Evolutionary conservation across 2,329 filamentous ascomycete genomes (phyloP), one percentile per base, ranked within the genome.

Genomic region (Atkinsonella hypoxylon): DNA sequence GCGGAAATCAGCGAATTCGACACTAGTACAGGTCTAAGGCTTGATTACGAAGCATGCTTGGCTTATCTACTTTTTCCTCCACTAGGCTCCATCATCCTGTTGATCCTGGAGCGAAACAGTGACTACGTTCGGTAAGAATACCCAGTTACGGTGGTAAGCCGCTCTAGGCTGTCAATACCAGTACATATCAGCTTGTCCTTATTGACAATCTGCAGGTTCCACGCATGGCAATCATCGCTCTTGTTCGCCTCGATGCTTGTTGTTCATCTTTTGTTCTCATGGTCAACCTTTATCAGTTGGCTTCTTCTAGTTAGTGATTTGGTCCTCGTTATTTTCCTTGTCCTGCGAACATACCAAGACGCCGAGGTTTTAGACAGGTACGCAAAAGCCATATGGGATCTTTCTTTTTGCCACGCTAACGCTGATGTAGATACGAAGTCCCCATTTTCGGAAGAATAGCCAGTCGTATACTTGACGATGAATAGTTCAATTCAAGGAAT

Each of bases 181-280:
- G 11, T 26, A 12, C 5, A 15, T 20, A 6, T 34, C 39, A 15
- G 13, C 17, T 17, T 18, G 18, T 2, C 13, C 3, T 22, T 34
- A 51, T 61, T 63, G 55, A 65, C 54, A 22, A 12, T 45, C 2
- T 51, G 36, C 58, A 91, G 87, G 56, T 97, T 97, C 59, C 93
- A 98, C 67, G 93, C 93, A 8, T 98, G 93, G 91, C 93, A 98
- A 69, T 87, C 86, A 7, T 83, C 85, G 56, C 74, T 95, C 61
- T 68, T 95, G 3, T 96, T 95, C 66, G 85, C 87, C 0, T 78
- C 78, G 46, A 62, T 81, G 52, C 79, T 90, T 67, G 68, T 95
- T 48, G 58, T 96, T 22, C 91, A 97, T 64, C 76, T 97, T 38
- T 70, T 97, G 41, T 84, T 97, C 67, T 84, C 83, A 12, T 95